Conservation (phyloP, 2,329 filamentous ascomycete species). For the Phoma herbarum region DNA sequence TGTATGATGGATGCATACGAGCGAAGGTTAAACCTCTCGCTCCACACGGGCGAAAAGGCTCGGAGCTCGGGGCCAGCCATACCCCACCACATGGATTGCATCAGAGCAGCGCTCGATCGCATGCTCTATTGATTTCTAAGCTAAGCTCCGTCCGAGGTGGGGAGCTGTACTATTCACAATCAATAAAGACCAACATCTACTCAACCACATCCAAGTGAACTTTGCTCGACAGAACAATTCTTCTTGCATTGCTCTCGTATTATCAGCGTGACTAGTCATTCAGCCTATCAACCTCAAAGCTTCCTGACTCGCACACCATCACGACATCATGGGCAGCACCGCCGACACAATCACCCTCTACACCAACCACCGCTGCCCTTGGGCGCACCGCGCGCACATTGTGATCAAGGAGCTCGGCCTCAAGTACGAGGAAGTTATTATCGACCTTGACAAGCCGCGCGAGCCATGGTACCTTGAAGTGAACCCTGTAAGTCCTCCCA, state of each 20-base stretch:
- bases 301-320: constrained; percentile 14
- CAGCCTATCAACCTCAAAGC: background rate
- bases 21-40: background rate
- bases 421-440: constrained; percentile 73
- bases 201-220: background rate
- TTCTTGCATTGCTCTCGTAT: background rate
- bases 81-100: constrained; percentile 28
- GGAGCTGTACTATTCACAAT: constrained; percentile 9
- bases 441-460: constrained; percentile 74
- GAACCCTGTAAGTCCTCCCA: constrained; percentile 65
- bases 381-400: constrained; percentile 79
- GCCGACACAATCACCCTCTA: constrained; percentile 69
- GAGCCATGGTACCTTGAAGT: constrained; percentile 77
- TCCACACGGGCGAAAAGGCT: constrained; percentile 19
- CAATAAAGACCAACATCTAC: background rate
- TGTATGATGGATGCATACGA: background rate
- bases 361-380: constrained; percentile 75
- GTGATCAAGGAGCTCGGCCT: constrained; percentile 72
- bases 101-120: background rate
- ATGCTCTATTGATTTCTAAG: constrained; percentile 42
- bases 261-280: constrained; percentile 16
- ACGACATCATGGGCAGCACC: constrained; percentile 15
- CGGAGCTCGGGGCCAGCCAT: constrained; percentile 16
- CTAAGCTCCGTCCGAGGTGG: constrained; percentile 15
- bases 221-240: background rate